Percentiles rank a stretch among this genome's conserved stretches.
Conservation (phyloP, 2,329 filamentous ascomycete genomes). For the Beauveria medogensis region DNA sequence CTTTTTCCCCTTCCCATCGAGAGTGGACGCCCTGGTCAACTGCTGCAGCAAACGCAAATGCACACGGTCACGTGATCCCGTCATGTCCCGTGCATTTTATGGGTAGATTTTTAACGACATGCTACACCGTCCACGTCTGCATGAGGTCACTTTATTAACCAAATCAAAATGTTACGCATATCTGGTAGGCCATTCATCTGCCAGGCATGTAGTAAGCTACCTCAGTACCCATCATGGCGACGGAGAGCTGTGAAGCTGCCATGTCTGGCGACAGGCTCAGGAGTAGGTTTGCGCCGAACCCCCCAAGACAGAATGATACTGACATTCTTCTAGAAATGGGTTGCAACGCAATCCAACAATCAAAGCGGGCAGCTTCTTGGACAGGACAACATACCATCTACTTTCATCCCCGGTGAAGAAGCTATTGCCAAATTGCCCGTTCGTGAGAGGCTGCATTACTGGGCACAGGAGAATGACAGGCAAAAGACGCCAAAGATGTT, state of each 20-base stretch:
- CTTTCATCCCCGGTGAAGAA: neutral
- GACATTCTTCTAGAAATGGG: neutral
- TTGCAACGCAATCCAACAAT: neutral
- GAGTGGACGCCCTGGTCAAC: neutral
- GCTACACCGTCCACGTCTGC: neutral
- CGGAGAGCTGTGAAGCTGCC: neutral
- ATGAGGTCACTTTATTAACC: neutral
- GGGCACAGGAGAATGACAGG: conserved; percentile 30
- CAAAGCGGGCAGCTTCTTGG: neutral
- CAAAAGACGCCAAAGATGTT: conserved; percentile 17
- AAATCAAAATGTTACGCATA: neutral
- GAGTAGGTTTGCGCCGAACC: neutral
- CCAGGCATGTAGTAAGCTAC: neutral
- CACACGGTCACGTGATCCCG: neutral
- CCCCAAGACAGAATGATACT: neutral
- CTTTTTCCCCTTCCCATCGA: no score
- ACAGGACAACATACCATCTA: conserved; percentile 1
- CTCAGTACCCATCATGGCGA: neutral
- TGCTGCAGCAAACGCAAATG: neutral
- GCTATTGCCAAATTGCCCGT: conserved; percentile 19
- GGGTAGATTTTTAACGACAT: neutral
- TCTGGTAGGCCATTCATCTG: neutral
- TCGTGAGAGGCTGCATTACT: conserved; percentile 33
- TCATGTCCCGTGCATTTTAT: neutral
- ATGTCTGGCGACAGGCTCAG: neutral